Evolutionary conservation across 1,284 basidiomycete genomes (phyloP).

Genomic region (Cystobasidium pallidum): DNA sequence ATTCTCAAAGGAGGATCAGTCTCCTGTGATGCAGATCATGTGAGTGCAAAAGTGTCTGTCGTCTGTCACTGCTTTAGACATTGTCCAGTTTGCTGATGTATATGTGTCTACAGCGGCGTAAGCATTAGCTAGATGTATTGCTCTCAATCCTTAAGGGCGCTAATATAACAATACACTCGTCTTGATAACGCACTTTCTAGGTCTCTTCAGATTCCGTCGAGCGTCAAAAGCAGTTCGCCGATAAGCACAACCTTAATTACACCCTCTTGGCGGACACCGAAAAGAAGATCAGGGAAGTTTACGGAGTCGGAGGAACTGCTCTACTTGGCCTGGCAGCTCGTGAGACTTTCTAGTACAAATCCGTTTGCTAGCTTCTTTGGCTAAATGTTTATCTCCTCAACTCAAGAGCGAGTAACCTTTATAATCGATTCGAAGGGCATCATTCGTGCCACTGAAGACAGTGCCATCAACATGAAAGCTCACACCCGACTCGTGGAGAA

Average conservation of each 20-base stretch:
- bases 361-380: no score
- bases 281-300: slow-evolving; percentile 31
- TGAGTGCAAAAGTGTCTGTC: background rate
- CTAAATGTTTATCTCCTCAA: no score
- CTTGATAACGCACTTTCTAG: no score
- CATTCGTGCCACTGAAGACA: slow-evolving; percentile 27
- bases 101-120: background rate
- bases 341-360: background rate
- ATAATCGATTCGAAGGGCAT: slow-evolving; percentile 34
- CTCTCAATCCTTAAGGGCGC: no score
- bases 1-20: slow-evolving; percentile 32
- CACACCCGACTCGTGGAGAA: slow-evolving; percentile 35
- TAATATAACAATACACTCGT: no score
- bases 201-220: slow-evolving; percentile 36
- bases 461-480: slow-evolving; percentile 37
- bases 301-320: slow-evolving; percentile 34
- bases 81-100: background rate
- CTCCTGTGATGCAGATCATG: slow-evolving; percentile 31
- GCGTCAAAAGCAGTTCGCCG: slow-evolving; percentile 38
- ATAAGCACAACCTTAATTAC: slow-evolving; percentile 33
- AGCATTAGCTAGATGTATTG: no score
- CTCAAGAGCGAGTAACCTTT: slow-evolving; percentile 43
- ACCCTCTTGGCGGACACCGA: slow-evolving; percentile 34
- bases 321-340: slow-evolving; percentile 36
- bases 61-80: background rate